A percentile compares a stretch with the other conserved stretches of the same genome.
phyloP scores from a whole-genome alignment of 192 early-diverging fungal species.

The Backusella tuberculispora region DNA sequence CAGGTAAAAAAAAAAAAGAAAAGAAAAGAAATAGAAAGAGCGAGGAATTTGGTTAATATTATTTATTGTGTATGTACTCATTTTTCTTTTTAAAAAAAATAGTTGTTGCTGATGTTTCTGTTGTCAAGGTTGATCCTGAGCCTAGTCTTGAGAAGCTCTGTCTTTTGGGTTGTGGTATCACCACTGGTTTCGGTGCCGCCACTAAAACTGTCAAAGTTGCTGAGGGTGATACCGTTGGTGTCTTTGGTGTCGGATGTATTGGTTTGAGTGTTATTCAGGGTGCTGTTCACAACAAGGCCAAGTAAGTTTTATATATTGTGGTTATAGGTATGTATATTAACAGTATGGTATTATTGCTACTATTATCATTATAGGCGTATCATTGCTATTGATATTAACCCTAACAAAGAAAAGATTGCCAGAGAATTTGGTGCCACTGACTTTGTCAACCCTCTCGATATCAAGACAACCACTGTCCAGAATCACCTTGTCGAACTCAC shows the following conservation, averaged over 20 bases:
- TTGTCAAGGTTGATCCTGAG: constrained; percentile 82
- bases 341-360: too few species aligned
- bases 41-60: not conserved
- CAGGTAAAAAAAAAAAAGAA: constrained; percentile 44
- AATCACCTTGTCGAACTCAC: constrained; percentile 86
- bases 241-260: constrained; percentile 96
- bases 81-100: not conserved
- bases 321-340: too few species aligned
- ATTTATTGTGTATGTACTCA: constrained; percentile 1
- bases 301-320: constrained; percentile 25
- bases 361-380: constrained; percentile 62
- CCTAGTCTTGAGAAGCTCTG: constrained; percentile 88
- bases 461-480: constrained; percentile 76
- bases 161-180: constrained; percentile 94
- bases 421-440: constrained; percentile 85
- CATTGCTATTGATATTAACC: constrained; percentile 92
- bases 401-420: constrained; percentile 80
- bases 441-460: constrained; percentile 87
- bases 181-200: constrained; percentile 96
- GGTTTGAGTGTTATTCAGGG: constrained; percentile 92
- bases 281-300: constrained; percentile 51
- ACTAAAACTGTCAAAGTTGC: constrained; percentile 92
- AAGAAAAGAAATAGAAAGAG: not conserved
- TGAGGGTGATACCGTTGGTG: constrained; percentile 70
- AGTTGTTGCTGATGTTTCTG: constrained; percentile 88